Conservation (phyloP, 225 moss, liverwort and hornwort genomes). For the Physcomitrellopsis africana region DNA sequence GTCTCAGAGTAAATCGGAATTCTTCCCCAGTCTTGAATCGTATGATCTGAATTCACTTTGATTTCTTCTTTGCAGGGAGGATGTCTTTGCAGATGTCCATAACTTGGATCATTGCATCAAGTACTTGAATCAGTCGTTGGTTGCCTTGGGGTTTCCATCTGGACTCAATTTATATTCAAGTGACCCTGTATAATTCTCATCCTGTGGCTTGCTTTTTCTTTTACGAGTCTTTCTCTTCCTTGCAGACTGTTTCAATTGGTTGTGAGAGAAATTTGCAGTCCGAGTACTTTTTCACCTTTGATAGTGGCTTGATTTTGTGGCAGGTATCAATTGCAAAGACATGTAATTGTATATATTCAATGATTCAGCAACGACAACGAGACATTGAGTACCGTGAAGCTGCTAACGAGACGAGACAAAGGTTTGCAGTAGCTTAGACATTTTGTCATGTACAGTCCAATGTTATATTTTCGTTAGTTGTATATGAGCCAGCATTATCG, state of each 20-base stretch:
- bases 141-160: conserved; percentile 85
- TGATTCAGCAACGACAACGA: conserved; percentile 90
- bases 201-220: too few relatives aligned
- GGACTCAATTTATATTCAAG: conserved; percentile 70
- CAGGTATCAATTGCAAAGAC: conserved; percentile 81
- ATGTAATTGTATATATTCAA: conserved; percentile 88
- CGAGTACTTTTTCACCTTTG: conserved; percentile 10
- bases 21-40: conserved; percentile 19
- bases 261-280: too few relatives aligned
- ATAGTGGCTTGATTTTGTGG: conserved; percentile 18
- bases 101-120: conserved; percentile 96
- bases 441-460: not conserved
- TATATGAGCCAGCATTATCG: conserved; percentile 11
- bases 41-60: conserved; percentile 19
- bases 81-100: conserved; percentile 82
- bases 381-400: conserved; percentile 85
- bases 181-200: conserved; percentile 68
- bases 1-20: conserved; percentile 2
- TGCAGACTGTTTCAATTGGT: too few relatives aligned
- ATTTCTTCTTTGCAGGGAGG: conserved; percentile 57
- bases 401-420: conserved; percentile 87
- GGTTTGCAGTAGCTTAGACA: conserved; percentile 42
- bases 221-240: not conserved
- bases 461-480: conserved; percentile 22
- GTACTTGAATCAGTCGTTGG: conserved; percentile 83